Base-by-base conservation (phyloP, 345 rosid genomes). In the Citrus trifoliata region DNA sequence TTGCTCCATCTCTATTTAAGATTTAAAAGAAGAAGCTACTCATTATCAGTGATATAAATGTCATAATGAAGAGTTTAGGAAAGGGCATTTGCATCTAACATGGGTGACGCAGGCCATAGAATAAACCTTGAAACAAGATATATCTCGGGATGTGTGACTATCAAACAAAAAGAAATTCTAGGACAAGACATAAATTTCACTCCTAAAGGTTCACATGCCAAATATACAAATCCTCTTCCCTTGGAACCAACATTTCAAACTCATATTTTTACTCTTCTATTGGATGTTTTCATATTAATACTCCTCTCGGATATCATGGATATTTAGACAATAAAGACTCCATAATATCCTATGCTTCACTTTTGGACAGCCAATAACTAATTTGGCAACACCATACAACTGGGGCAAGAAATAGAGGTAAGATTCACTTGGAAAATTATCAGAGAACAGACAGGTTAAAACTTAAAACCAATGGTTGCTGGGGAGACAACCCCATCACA, bases 1-100 rank as follows among this genome's bases (percentile, higher is more conserved):
- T 84, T 88, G 97, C 83, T 94, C 98, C 94, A 96, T 86, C 85
- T 93, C 99, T 96, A 82, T 71, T 80, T 32, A 85, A 70, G 68
- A 78, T 67, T 81, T 80, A 82, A 24, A 73, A 74, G 67, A 48
- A 5, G 33, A 65, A 76, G 63, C 62, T 46, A 53, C 62, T 82
- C 37, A 86, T 81, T 9, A 56, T 73, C 51, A 51, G 53, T 18
- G 14, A 33, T 30, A 58, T 33, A 42, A 22, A 30, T 9, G 46
- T 25, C 59, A 70, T 13, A n/a, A 37, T 8, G n/a, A 69, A 46
- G 62, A 55, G 51, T 46, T 13, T 25, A 21, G 37, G 21, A 67
- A 32, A 61, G 25, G 12, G 28, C 16, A 42, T n/a, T 35, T 59
- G 28, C 65, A 58, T 24, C 48, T 65, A 24, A 10, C 25, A 51